Evolutionary conservation across 2,329 filamentous ascomycete species (phyloP).

Genomic region (Fusarium sp.): DNA sequence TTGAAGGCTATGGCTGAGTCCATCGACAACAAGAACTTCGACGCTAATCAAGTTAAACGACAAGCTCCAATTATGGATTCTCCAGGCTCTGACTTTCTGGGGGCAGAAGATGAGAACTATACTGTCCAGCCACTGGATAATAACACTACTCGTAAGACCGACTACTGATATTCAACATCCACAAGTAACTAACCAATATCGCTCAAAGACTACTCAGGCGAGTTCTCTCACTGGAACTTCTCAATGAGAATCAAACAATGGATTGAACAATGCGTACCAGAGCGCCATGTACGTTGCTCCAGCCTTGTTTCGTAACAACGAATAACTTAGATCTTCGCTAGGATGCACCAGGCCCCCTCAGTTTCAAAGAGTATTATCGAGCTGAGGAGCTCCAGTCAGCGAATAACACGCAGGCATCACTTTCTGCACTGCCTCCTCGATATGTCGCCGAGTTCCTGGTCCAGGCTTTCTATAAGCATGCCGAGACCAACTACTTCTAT

Average conservation of each 20-base stretch:
- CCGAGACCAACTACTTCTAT: constrained; percentile 61
- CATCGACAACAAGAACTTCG: constrained; percentile 49
- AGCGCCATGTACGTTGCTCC: constrained; percentile 44
- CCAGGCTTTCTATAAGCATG: constrained; percentile 59
- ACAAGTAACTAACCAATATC: constrained; percentile 15
- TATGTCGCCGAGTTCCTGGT: constrained; percentile 59
- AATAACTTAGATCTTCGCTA: constrained; percentile 13
- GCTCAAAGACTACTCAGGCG: constrained; percentile 59
- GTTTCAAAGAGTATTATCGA: constrained; percentile 56
- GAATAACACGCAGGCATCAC: constrained; percentile 51
- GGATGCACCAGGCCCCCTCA: constrained; percentile 44
- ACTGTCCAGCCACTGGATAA: constrained; percentile 55
- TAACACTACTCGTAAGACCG: constrained; percentile 53
- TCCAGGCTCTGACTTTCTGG: constrained; percentile 41
- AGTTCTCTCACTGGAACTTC: constrained; percentile 65
- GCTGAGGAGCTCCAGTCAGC: constrained; percentile 58
- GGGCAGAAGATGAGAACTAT: constrained; percentile 52
- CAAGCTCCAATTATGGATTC: constrained; percentile 38
- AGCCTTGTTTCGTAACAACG: neutral
- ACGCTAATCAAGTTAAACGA: constrained; percentile 27
- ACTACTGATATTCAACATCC: neutral
- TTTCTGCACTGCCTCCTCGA: constrained; percentile 57
- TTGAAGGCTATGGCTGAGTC: constrained; percentile 56
- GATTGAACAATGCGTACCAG: constrained; percentile 55
- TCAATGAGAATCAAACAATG: constrained; percentile 62